A percentile compares a stretch with the other conserved stretches of the same genome.
These are phyloP conservation scores for Kalmanozyma brasiliensis DNA, from an alignment of 1,284 basidiomycete genomes.

Conservation along the genomic window DNA sequence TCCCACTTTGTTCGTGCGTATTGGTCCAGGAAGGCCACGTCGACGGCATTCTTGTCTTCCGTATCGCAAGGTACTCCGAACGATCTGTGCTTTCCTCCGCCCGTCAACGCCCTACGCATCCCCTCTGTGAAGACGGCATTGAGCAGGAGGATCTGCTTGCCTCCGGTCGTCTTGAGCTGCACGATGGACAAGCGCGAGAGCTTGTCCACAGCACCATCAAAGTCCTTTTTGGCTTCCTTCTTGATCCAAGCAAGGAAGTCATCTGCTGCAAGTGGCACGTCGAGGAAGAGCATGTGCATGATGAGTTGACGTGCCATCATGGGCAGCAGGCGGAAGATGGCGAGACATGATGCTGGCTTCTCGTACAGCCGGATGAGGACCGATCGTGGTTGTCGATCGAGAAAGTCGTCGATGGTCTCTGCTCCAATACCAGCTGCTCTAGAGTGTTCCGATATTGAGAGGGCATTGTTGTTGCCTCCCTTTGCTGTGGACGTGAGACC, in stretches of 20 bases:
- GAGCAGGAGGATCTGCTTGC: constrained; percentile 68
- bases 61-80: constrained; percentile 83
- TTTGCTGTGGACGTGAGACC: constrained; percentile 36
- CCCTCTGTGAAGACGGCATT: constrained; percentile 60
- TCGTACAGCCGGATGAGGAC: constrained; percentile 86
- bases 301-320: constrained; percentile 89
- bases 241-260: constrained; percentile 86
- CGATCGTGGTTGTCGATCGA: constrained; percentile 85
- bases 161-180: constrained; percentile 25
- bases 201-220: constrained; percentile 41
- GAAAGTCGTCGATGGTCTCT: constrained; percentile 73
- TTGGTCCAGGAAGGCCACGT: constrained; percentile 78
- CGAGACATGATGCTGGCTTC: constrained; percentile 89
- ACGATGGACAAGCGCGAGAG: constrained; percentile 53
- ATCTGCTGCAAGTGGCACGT: constrained; percentile 76
- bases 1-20: constrained; percentile 96
- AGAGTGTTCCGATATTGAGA: constrained; percentile 39
- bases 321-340: constrained; percentile 87
- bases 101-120: constrained; percentile 66
- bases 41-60: constrained; percentile 68
- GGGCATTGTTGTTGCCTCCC: constrained; percentile 17
- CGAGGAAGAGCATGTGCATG: constrained; percentile 91
- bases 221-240: constrained; percentile 72
- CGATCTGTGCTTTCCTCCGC: constrained; percentile 85
- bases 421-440: constrained; percentile 50